phyloP scores from a whole-genome alignment of 202 grass and related monocot species.

The Schoenoplectus tabernaemontani region DNA sequence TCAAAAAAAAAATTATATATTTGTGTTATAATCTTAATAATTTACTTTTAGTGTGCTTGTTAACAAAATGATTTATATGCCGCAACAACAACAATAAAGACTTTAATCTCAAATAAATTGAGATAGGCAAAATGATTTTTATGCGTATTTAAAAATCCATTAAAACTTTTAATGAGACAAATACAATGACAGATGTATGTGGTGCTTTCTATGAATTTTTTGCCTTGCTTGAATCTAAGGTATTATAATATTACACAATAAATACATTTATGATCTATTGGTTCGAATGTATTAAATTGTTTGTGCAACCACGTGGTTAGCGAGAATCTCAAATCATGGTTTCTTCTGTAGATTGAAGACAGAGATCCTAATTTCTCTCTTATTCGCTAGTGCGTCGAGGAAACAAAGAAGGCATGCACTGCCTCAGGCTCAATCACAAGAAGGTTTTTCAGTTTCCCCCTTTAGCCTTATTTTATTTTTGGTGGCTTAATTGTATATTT shows the following conservation, averaged over 20 bases:
- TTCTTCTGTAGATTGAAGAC: conserved; percentile 51
- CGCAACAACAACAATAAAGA: no score
- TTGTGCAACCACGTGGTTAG: neutral
- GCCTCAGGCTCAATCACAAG: conserved; percentile 55
- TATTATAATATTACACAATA: conserved; percentile 23
- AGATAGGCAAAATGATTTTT: no score
- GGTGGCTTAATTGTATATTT: conserved; percentile 11
- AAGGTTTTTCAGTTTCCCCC: conserved; percentile 52
- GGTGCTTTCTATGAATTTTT: conserved; percentile 85
- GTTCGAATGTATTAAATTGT: neutral
- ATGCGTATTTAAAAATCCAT: no score
- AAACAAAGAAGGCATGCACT: conserved; percentile 65
- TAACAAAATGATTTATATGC: no score
- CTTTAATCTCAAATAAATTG: no score
- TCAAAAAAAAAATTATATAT: no score
- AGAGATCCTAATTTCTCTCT: conserved; percentile 60
- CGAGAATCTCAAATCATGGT: neutral
- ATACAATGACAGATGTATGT: conserved; percentile 72
- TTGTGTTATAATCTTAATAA: no score
- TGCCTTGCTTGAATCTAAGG: conserved; percentile 70
- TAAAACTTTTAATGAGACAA: no score
- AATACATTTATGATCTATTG: neutral
- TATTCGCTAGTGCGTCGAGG: conserved; percentile 44
- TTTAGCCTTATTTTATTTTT: neutral
- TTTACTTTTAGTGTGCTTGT: no score